Percentiles rank a stretch among this genome's conserved stretches.
Conservation (phyloP, 345 rosid species). For the Raphanus raphanistrum region DNA sequence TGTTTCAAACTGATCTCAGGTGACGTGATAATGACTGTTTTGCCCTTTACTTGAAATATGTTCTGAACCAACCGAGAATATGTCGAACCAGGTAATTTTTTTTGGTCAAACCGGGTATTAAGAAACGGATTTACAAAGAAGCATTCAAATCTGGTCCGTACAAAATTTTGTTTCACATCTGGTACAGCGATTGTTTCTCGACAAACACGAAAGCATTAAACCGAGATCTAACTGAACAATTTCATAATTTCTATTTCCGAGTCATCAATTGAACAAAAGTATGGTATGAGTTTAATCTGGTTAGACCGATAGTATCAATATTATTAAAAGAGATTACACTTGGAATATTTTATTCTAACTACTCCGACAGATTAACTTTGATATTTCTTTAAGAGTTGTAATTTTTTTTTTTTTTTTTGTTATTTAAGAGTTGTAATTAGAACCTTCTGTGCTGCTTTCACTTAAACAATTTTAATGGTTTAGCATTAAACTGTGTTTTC, state of each 20-base stretch:
- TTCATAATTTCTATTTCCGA: background rate
- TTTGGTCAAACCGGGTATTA: background rate
- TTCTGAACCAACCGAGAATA: background rate
- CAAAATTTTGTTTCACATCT: background rate
- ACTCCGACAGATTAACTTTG: too few relatives aligned
- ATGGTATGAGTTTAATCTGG: too few relatives aligned
- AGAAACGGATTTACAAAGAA: background rate
- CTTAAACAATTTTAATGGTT: too few relatives aligned
- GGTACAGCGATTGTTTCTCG: background rate
- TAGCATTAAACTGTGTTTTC: too few relatives aligned
- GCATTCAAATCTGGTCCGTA: background rate
- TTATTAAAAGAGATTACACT: too few relatives aligned
- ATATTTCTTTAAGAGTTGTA: too few relatives aligned
- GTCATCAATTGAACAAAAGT: background rate
- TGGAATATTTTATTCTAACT: too few relatives aligned
- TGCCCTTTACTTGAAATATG: slow-evolving; percentile 1
- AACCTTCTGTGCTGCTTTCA: too few relatives aligned
- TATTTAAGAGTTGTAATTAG: too few relatives aligned
- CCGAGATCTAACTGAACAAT: background rate
- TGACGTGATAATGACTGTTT: background rate
- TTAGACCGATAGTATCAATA: too few relatives aligned
- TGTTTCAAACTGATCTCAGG: slow-evolving; percentile 31
- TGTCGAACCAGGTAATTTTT: slow-evolving; percentile 1
- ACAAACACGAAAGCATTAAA: background rate
- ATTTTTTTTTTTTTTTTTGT: too few relatives aligned